A percentile compares a stretch with the other conserved stretches of the same genome.
These are phyloP conservation scores for Beta vulgaris DNA, from an alignment of 148 eudicot species.

Conservation along the genomic window DNA sequence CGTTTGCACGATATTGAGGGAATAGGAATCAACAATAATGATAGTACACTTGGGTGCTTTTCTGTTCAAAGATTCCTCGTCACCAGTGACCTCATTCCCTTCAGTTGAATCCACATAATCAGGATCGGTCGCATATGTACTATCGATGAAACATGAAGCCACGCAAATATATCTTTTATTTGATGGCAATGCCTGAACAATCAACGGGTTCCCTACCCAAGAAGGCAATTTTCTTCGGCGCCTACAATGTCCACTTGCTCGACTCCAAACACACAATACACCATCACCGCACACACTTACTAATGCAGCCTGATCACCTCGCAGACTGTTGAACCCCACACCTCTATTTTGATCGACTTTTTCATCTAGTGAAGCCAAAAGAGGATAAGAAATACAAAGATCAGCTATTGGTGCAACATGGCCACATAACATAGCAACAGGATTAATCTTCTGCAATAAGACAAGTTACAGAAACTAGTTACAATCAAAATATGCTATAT, in stretches of 20 bases:
- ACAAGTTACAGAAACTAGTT: conserved; percentile 7
- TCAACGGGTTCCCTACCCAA: conserved; percentile 84
- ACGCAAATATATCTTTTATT: conserved; percentile 83
- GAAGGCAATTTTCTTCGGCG: conserved; percentile 92
- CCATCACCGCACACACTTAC: conserved; percentile 92
- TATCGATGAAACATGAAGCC: conserved; percentile 49
- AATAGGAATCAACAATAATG: conserved; percentile 73
- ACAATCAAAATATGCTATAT: conserved; percentile 1
- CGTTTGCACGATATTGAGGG: conserved; percentile 74
- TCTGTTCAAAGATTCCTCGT: conserved; percentile 34
- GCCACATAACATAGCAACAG: conserved; percentile 84
- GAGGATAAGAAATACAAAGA: conserved; percentile 71
- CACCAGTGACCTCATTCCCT: conserved; percentile 38
- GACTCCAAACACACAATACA: conserved; percentile 90
- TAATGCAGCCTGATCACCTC: conserved; percentile 54
- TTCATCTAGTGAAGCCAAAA: conserved; percentile 48
- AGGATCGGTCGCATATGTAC: conserved; percentile 37
- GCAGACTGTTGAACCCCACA: conserved; percentile 31
- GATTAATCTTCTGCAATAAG: conserved; percentile 65
- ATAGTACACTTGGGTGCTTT: conserved; percentile 63
- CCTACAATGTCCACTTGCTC: conserved; percentile 88
- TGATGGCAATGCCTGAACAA: conserved; percentile 57
- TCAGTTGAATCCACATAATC: conserved; percentile 40
- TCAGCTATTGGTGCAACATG: conserved; percentile 86
- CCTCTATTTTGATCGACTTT: conserved; percentile 36